Evolutionary conservation across 78 protist genomes (phyloP), one percentile per base, ranked within the genome.

Genomic region (Creolimax fragrantissima): DNA sequence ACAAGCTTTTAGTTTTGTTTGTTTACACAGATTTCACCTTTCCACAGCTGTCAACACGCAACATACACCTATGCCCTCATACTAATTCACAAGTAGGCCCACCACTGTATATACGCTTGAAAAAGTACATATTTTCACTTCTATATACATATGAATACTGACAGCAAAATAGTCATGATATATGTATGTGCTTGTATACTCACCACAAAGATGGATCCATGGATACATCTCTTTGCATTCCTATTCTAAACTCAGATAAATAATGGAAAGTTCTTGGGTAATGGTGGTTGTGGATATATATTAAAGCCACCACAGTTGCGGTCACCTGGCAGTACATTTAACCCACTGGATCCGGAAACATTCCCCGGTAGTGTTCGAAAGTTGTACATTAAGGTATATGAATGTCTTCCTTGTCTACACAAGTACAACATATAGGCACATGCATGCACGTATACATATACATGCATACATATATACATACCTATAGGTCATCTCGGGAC

Each of bases 201-300:
- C n/a, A n/a, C n/a, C n/a, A n/a, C n/a, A n/a, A n/a, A n/a, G n/a
- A n/a, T n/a, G n/a, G n/a, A n/a, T n/a, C n/a, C n/a, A n/a, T n/a
- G n/a, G n/a, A n/a, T n/a, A n/a, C n/a, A n/a, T n/a, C n/a, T n/a
- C n/a, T n/a, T n/a, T n/a, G n/a, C n/a, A n/a, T n/a, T n/a, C n/a
- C n/a, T n/a, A n/a, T n/a, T n/a, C n/a, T n/a, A n/a, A n/a, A n/a
- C n/a, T 37, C 85, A 0, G 93, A 84, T 43, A 95, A 94, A 88
- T 44, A 96, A 88, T 93, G 94, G 94, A 7, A 2, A 3, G 4
- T 93, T 93, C 41, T 7, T 3, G n/a, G 44, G 84, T 42, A 93
- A 93, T 44, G 92, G 92, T 4, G 81, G 85, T 37, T 89, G 91
- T 35, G 94, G 94, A 39, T 93, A 83, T 32, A 89, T 93, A 17